Percentiles rank a stretch among this genome's conserved stretches.
These are phyloP conservation scores for Hemerocallis citrina DNA, from an alignment of 106 monocot species.

Conservation along the genomic window DNA sequence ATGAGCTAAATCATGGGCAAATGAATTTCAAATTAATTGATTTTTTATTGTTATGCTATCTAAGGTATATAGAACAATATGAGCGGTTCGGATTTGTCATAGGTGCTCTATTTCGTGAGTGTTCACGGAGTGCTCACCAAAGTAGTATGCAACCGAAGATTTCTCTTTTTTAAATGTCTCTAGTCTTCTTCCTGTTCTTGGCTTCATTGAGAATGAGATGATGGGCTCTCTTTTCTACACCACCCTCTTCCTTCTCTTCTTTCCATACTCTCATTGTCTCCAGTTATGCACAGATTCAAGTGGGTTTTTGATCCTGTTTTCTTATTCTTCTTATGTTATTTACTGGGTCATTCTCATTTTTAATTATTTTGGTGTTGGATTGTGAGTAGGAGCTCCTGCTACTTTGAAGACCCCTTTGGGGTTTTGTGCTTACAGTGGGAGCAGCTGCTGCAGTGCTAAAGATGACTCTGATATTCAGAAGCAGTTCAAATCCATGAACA, in stretches of 20 bases:
- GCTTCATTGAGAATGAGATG: background rate
- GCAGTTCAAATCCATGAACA: constrained; percentile 55
- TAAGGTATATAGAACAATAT: too few species aligned
- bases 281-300: constrained; percentile 56
- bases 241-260: constrained; percentile 10
- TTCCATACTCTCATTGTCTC: constrained; percentile 14
- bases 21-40: too few species aligned
- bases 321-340: background rate
- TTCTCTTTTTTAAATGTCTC: too few species aligned
- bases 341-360: background rate
- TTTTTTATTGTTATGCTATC: too few species aligned
- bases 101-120: too few species aligned
- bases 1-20: too few species aligned
- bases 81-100: too few species aligned
- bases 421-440: constrained; percentile 71
- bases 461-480: constrained; percentile 44
- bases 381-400: constrained; percentile 50
- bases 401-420: constrained; percentile 40
- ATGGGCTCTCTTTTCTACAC: constrained; percentile 4
- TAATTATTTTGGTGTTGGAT: too few species aligned
- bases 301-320: constrained; percentile 8
- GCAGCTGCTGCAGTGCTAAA: constrained; percentile 64
- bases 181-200: too few species aligned
- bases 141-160: too few species aligned
- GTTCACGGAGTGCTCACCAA: too few species aligned